These are phyloP conservation scores for Seiridium unicorne DNA, from an alignment of 2,329 filamentous ascomycete genomes.

Conservation along the genomic window DNA sequence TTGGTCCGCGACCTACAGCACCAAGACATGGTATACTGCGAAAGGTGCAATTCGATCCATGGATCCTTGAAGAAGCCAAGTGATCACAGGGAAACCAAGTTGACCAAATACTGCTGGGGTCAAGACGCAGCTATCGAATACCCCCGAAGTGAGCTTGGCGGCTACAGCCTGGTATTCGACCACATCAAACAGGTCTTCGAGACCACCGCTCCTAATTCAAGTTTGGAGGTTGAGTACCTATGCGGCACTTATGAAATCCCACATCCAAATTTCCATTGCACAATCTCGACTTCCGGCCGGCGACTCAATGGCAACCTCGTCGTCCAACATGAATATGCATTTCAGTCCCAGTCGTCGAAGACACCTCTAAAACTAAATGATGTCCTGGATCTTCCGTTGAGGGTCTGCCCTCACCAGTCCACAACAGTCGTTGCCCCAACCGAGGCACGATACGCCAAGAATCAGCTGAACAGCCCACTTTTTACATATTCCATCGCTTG, in stretches of 20 bases:
- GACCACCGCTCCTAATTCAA: slow-evolving; percentile 1
- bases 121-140: slow-evolving; percentile 3
- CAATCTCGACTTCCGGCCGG: not conserved
- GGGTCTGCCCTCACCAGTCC: slow-evolving; percentile 4
- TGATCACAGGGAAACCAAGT: not conserved
- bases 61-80: not conserved
- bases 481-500: not conserved
- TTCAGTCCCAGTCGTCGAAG: not conserved
- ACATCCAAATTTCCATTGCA: not conserved
- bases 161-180: slow-evolving; percentile 1
- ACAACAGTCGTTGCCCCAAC: not conserved
- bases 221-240: not conserved
- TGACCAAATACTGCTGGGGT: slow-evolving; percentile 6
- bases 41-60: not conserved
- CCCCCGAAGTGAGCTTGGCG: not conserved
- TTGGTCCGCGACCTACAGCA: not conserved
- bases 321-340: not conserved
- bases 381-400: slow-evolving; percentile 1
- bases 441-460: not conserved
- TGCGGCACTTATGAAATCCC: not conserved
- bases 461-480: not conserved
- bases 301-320: not conserved
- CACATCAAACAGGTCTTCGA: not conserved
- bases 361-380: not conserved
- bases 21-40: not conserved